phyloP scores from a whole-genome alignment of 148 eudicot genomes.

The Chenopodium berlandieri region DNA sequence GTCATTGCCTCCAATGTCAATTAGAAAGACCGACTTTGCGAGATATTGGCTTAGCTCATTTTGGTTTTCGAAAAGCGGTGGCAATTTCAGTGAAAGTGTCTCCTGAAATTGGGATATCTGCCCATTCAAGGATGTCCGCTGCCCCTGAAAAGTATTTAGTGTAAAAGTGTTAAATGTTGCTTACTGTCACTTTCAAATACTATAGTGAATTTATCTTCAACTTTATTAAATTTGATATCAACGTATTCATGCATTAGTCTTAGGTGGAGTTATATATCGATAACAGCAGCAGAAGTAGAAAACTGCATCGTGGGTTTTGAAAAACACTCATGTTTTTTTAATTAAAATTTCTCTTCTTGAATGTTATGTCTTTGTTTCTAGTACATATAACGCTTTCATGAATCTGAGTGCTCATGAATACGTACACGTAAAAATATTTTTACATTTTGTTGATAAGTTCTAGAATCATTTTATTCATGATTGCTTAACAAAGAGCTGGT shows the following conservation, averaged over 20 bases:
- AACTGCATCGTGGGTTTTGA: background rate
- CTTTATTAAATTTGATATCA: background rate
- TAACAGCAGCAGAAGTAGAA: background rate
- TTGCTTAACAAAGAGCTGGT: background rate
- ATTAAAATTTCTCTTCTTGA: background rate
- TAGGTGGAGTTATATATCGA: background rate
- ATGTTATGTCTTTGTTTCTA: background rate
- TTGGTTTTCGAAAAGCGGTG: conserved; percentile 24
- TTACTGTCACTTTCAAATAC: background rate
- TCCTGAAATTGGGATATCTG: conserved; percentile 40
- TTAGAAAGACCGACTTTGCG: conserved; percentile 39
- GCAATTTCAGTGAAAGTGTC: conserved; percentile 32
- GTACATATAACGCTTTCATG: background rate
- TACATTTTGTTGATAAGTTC: background rate
- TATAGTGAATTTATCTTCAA: background rate
- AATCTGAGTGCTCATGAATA: too few species aligned
- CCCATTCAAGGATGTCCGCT: conserved; percentile 37
- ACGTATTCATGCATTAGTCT: background rate
- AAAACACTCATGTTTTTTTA: background rate
- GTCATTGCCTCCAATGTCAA: conserved; percentile 51
- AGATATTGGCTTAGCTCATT: conserved; percentile 33
- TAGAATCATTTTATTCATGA: background rate
- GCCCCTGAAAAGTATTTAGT: conserved; percentile 32
- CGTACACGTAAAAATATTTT: too few species aligned
- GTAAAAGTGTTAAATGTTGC: conserved; percentile 16